Conservation (phyloP, 169 alveolate genomes). For the Plasmodium cynomolgi region DNA sequence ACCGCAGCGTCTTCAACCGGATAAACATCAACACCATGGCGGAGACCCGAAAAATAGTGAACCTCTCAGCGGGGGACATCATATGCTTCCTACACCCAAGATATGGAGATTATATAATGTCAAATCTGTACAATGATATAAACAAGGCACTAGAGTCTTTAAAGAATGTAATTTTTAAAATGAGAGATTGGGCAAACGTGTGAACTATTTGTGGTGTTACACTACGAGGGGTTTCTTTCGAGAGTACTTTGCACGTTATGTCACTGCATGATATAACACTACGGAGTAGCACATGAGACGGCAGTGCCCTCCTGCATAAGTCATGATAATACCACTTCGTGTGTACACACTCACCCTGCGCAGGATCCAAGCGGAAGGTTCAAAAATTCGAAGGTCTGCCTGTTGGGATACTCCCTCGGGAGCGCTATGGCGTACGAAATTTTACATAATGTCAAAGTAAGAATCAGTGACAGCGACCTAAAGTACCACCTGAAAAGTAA, state of each 20-base stretch:
- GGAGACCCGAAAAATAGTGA: constrained; percentile 72
- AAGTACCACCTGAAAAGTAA: constrained; percentile 79
- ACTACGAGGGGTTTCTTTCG: background rate
- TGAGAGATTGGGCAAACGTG: background rate
- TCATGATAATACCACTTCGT: background rate
- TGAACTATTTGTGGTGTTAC: background rate
- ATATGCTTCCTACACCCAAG: constrained; percentile 86
- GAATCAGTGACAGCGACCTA: constrained; percentile 58
- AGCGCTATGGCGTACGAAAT: constrained; percentile 87
- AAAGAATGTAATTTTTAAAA: constrained; percentile 69
- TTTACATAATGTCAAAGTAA: constrained; percentile 67
- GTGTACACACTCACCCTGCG: background rate
- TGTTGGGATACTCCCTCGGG: constrained; percentile 89
- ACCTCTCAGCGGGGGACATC: constrained; percentile 78
- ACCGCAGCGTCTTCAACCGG: constrained; percentile 55
- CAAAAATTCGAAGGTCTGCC: constrained; percentile 82
- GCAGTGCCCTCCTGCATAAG: background rate
- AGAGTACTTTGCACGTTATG: background rate
- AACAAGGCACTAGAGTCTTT: constrained; percentile 81
- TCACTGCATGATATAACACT: background rate
- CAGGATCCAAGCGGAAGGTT: constrained; percentile 85
- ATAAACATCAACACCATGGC: constrained; percentile 70
- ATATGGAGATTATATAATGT: constrained; percentile 85
- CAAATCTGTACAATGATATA: constrained; percentile 83
- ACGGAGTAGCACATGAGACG: background rate